Evolutionary conservation across 148 eudicot species (phyloP).

Genomic region (Vaccinium myrtillus): DNA sequence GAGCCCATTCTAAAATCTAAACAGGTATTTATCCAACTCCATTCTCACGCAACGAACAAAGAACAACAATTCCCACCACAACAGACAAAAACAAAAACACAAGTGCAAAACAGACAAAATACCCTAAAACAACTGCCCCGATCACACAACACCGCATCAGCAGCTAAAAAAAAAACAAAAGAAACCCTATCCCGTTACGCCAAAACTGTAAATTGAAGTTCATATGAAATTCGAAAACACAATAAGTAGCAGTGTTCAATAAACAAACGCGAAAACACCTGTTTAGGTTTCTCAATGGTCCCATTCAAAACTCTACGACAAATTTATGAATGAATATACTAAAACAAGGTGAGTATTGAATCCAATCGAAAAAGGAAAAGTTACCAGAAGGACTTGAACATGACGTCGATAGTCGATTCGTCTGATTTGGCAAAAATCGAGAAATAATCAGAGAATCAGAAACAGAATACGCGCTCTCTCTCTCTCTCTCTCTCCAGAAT

Average conservation of each 20-base stretch:
- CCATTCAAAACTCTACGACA: too few species aligned
- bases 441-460: background rate
- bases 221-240: background rate
- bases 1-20: background rate
- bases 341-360: background rate
- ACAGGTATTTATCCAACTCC: background rate
- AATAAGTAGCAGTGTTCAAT: background rate
- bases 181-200: too few species aligned
- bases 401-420: constrained; percentile 12
- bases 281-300: background rate
- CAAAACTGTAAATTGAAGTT: background rate
- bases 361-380: background rate
- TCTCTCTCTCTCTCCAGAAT: background rate
- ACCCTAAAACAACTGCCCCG: background rate
- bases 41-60: background rate
- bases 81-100: background rate
- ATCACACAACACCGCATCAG: background rate
- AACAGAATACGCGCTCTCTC: background rate
- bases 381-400: constrained; percentile 25
- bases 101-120: background rate
- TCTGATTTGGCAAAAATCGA: background rate
- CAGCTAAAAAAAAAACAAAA: background rate
- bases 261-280: background rate
- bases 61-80: background rate
- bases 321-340: background rate